Evolutionary conservation across 331 rosid genomes (phyloP).

Genomic region (Pyracantha coccinea): DNA sequence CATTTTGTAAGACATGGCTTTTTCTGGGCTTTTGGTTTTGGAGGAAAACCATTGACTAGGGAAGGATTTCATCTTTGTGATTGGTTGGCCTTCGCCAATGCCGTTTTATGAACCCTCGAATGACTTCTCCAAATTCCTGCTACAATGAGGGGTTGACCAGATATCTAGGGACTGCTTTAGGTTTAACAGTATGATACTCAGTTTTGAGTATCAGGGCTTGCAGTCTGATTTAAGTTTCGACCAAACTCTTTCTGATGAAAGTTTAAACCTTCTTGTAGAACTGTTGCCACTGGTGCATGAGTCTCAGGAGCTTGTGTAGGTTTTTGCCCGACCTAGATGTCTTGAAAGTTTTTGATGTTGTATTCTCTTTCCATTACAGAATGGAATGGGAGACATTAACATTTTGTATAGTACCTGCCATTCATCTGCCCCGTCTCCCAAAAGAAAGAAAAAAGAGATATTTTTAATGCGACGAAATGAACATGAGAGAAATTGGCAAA

Average conservation of each 20-base stretch:
- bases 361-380: neutral
- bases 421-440: neutral
- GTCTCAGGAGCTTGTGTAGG: neutral
- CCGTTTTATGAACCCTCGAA: neutral
- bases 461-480: neutral
- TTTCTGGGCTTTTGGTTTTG: slow-evolving; percentile 1
- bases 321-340: neutral
- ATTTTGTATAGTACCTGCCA: neutral
- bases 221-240: neutral
- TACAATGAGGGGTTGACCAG: neutral
- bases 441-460: neutral
- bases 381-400: neutral
- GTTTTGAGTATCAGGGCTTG: neutral
- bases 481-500: neutral
- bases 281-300: neutral
- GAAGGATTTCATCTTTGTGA: neutral
- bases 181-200: neutral
- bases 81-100: neutral
- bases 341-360: neutral
- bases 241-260: neutral
- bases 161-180: neutral
- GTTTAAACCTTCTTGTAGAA: neutral
- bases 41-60: slow-evolving; percentile 2
- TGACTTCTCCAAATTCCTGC: neutral
- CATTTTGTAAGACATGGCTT: slow-evolving; percentile 11